Evolutionary conservation across 257 asterid species (phyloP), one percentile per base, ranked within the genome.

Genomic region (Capsicum rhomboideum): DNA sequence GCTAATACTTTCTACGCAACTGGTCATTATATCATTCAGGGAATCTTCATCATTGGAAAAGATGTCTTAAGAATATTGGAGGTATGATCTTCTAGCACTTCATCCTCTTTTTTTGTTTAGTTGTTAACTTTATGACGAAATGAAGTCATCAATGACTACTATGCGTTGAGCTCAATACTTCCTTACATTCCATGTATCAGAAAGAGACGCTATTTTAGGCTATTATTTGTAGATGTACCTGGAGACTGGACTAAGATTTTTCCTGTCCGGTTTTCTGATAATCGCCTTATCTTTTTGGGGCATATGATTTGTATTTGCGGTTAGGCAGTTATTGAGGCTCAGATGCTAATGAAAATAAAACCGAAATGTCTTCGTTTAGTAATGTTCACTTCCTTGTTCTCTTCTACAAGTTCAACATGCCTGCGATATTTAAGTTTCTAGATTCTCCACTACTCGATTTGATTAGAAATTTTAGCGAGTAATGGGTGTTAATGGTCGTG

Each of bases 21-120:
- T 84, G 82, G 49, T 34, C 78, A 21, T 50, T 49, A 28, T 26
- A n/a, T 71, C 55, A 71, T 84, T 83, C 88, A 96, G 99, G 99
- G 98, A 40, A 87, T 88, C 77, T 89, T 92, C 85, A 84, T 93
- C 26, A 46, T 96, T 82, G 98, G 98, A 61, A 87, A 88, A 28
- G 99, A 94, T 82, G 23, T 90, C 74, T 20, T 85, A 90, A 91
- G 95, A 86, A 91, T 91, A 66, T 8, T 87, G 85, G 88, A 93
- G 98, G 98, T 94, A 90, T 46, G 87, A 23, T 29, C 83, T 61
- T 78, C 87, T 46, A 26, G 14, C 59, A 26, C 80, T 67, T 23
- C 34, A 17, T 42, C 37, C n/a, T 66, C 50, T 80, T 26, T 29
- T 16, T 20, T 77, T 34, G 26, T 40, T 77, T 78, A 40, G 49